These are phyloP conservation scores for Phaeosphaeriaceae sp. DNA, from an alignment of 2,329 filamentous ascomycete genomes.

Conservation along the genomic window DNA sequence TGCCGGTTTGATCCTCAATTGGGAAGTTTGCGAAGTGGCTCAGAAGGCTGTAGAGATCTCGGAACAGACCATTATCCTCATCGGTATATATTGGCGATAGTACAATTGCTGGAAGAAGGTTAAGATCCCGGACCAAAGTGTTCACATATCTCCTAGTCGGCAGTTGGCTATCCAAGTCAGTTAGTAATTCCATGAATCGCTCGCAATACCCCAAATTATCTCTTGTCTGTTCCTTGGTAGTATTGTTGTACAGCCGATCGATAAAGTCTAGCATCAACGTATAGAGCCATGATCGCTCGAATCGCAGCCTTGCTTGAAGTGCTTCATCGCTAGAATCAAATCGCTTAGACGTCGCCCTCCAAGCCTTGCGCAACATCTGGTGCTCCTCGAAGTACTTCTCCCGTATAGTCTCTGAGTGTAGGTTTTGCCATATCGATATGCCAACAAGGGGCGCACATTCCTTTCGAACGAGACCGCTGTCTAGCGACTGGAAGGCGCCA, in stretches of 20 bases:
- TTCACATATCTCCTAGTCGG: constrained; percentile 95
- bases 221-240: constrained; percentile 49
- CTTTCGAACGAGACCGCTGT: constrained; percentile 86
- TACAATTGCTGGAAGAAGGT: constrained; percentile 77
- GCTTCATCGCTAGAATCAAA: constrained; percentile 85
- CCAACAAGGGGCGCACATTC: constrained; percentile 95
- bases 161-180: constrained; percentile 89
- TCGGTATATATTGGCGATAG: constrained; percentile 80
- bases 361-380: constrained; percentile 82
- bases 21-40: constrained; percentile 87
- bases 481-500: constrained; percentile 89
- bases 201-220: constrained; percentile 83
- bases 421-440: constrained; percentile 93
- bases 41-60: constrained; percentile 81
- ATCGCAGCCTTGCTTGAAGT: constrained; percentile 78
- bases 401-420: constrained; percentile 77
- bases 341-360: constrained; percentile 84
- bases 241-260: constrained; percentile 67
- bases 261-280: constrained; percentile 84
- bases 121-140: constrained; percentile 82
- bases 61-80: constrained; percentile 75
- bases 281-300: constrained; percentile 94
- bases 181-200: constrained; percentile 88
- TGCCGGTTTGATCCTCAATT: constrained; percentile 88
- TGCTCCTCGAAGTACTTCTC: constrained; percentile 75